Percentiles rank a stretch among this genome's conserved stretches.
phyloP scores from a whole-genome alignment of 2,329 filamentous ascomycete species.

The Botryotinia narcissicola region DNA sequence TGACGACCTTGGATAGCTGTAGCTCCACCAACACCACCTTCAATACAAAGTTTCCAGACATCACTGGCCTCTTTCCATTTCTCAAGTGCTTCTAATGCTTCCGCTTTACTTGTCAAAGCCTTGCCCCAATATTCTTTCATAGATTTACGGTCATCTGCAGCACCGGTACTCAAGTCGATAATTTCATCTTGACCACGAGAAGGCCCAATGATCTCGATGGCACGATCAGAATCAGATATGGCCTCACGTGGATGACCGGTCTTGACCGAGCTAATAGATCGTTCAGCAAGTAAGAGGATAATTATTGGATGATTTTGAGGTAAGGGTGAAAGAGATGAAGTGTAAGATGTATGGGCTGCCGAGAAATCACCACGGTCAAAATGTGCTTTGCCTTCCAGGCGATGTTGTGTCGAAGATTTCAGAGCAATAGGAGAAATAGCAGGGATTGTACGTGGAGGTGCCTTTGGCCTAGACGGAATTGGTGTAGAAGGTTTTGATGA shows the following conservation, averaged over 20 bases:
- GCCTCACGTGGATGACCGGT: constrained; percentile 88
- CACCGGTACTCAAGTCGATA: constrained; percentile 64
- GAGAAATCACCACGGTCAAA: constrained; percentile 95
- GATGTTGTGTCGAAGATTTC: constrained; percentile 72
- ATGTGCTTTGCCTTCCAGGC: constrained; percentile 77
- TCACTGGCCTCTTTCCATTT: constrained; percentile 81
- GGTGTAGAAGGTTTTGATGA: constrained; percentile 45
- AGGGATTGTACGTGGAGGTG: constrained; percentile 54
- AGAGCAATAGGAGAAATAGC: constrained; percentile 66
- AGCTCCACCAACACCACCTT: constrained; percentile 80
- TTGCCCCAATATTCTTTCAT: constrained; percentile 95
- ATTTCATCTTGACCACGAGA: constrained; percentile 76
- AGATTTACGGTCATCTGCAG: constrained; percentile 65
- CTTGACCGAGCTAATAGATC: constrained; percentile 84
- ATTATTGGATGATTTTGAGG: constrained; percentile 77
- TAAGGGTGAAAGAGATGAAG: constrained; percentile 69
- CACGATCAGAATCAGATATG: constrained; percentile 78
- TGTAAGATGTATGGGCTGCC: constrained; percentile 79
- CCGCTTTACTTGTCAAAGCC: constrained; percentile 89
- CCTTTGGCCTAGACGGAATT: constrained; percentile 47
- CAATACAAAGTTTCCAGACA: constrained; percentile 80
- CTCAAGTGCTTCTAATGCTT: constrained; percentile 93
- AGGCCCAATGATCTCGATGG: constrained; percentile 75
- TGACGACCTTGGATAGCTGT: constrained; percentile 82
- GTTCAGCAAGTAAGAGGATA: constrained; percentile 89